Percentiles rank a stretch among this genome's conserved stretches.
These are phyloP conservation scores for Talaromyces sp. DNA, from an alignment of 2,329 filamentous ascomycete genomes.

Conservation along the genomic window DNA sequence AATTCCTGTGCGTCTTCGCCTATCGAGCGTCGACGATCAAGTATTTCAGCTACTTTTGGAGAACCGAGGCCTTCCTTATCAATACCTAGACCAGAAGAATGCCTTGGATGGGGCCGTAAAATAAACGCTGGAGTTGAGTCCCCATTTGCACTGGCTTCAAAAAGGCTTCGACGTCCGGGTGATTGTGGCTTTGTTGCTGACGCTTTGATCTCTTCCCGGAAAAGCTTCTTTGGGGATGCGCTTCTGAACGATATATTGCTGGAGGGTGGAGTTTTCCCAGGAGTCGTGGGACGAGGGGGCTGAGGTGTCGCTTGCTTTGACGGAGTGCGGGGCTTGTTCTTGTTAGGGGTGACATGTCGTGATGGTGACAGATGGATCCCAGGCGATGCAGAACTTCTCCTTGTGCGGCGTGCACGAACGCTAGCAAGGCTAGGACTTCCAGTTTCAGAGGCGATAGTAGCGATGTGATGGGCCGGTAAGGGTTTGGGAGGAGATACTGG, in stretches of 20 bases:
- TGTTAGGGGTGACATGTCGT: constrained; percentile 41
- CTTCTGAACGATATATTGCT: constrained; percentile 46
- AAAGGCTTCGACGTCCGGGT: constrained; percentile 44
- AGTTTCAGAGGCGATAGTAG: constrained; percentile 46
- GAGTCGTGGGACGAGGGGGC: constrained; percentile 45
- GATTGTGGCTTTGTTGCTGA: constrained; percentile 38
- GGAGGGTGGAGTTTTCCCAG: constrained; percentile 50
- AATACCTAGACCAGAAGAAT: constrained; percentile 65
- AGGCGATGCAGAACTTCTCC: constrained; percentile 47
- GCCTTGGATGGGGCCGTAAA: constrained; percentile 58
- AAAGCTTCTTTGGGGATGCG: constrained; percentile 51
- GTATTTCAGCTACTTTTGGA: constrained; percentile 66
- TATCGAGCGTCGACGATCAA: constrained; percentile 69
- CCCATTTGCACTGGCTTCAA: constrained; percentile 54
- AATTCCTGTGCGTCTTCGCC: constrained; percentile 65
- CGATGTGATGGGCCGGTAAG: constrained; percentile 31
- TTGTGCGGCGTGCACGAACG: constrained; percentile 48
- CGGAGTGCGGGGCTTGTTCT: constrained; percentile 38
- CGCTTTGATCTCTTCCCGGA: constrained; percentile 40
- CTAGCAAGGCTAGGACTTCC: constrained; percentile 57
- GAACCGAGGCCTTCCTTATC: constrained; percentile 72
- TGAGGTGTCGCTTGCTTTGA: constrained; percentile 46
- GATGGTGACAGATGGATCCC: constrained; percentile 43
- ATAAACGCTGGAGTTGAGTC: constrained; percentile 61
- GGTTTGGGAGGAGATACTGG: constrained; percentile 32